Conservation (phyloP, 2,329 filamentous ascomycete species). For the Hymenoscyphus salicellus region DNA sequence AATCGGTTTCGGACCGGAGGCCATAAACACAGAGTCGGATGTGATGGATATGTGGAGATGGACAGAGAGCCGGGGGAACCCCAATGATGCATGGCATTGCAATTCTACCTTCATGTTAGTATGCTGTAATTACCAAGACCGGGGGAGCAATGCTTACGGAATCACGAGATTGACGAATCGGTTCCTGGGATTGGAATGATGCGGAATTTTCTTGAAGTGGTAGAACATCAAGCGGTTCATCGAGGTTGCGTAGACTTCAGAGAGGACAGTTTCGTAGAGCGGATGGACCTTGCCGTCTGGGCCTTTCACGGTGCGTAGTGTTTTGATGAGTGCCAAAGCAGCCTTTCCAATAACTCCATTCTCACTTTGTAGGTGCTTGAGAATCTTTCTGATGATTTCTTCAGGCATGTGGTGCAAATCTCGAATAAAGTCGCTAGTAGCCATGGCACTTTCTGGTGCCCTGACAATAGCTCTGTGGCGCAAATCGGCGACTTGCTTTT, state of each 20-base stretch:
- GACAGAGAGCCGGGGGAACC: not conserved
- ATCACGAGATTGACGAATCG: not conserved
- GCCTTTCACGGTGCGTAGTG: not conserved
- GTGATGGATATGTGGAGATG: not conserved
- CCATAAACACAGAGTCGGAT: not conserved
- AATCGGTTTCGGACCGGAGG: not conserved
- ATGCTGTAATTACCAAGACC: not conserved
- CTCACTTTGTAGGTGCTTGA: not conserved
- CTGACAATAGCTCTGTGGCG: no score
- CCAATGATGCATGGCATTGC: not conserved
- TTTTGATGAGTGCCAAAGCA: not conserved
- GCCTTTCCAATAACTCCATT: not conserved
- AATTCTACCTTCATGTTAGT: not conserved
- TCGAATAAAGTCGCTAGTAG: no score
- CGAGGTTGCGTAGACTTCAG: not conserved
- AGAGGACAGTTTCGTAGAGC: not conserved
- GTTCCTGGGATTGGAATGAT: not conserved
- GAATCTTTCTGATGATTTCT: not conserved
- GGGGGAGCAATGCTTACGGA: not conserved
- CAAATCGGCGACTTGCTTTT: no score
- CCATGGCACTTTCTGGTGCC: no score
- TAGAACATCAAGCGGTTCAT: not conserved
- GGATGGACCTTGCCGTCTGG: not conserved
- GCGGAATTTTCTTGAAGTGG: not conserved
- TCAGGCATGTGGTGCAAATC: not conserved